These are phyloP conservation scores for Cercospora nicotianae DNA, from an alignment of 2,329 filamentous ascomycete species.

Conservation along the genomic window DNA sequence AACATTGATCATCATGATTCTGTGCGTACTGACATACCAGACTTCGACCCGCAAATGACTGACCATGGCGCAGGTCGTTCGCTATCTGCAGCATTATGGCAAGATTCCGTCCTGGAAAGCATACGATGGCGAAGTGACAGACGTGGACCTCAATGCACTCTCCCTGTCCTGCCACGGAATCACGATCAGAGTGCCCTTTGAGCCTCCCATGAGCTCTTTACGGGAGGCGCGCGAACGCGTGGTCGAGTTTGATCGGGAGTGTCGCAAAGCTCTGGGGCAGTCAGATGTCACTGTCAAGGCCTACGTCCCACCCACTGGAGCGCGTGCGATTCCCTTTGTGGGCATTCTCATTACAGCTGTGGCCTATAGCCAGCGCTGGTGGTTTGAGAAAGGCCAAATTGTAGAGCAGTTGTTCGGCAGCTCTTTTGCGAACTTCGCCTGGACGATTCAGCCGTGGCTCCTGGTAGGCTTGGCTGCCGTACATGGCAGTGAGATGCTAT, in stretches of 20 bases:
- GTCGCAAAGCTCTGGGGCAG: conserved; percentile 61
- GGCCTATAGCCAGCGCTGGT: conserved; percentile 51
- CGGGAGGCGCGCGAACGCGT: conserved; percentile 68
- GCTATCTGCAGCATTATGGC: conserved; percentile 75
- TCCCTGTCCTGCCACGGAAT: conserved; percentile 57
- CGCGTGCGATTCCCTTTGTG: conserved; percentile 57
- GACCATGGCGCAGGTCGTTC: conserved; percentile 51
- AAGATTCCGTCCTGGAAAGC: conserved; percentile 58
- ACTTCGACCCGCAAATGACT: neutral
- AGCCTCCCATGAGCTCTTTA: conserved; percentile 68
- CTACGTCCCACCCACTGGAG: conserved; percentile 52
- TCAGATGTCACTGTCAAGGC: conserved; percentile 57
- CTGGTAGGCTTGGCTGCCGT: conserved; percentile 61
- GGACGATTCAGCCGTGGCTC: conserved; percentile 60
- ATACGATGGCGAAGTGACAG: conserved; percentile 60
- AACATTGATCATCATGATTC: conserved; percentile 77
- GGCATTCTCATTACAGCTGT: conserved; percentile 57
- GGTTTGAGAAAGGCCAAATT: conserved; percentile 55
- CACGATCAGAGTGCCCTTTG: conserved; percentile 59
- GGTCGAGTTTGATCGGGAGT: conserved; percentile 68
- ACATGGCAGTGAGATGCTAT: conserved; percentile 64
- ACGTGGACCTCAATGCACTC: conserved; percentile 65
- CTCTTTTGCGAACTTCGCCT: conserved; percentile 59
- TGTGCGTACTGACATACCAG: conserved; percentile 35
- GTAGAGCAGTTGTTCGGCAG: conserved; percentile 48